Conservation (phyloP, 495 filamentous ascomycete species). For the Annulohypoxylon nitens region DNA sequence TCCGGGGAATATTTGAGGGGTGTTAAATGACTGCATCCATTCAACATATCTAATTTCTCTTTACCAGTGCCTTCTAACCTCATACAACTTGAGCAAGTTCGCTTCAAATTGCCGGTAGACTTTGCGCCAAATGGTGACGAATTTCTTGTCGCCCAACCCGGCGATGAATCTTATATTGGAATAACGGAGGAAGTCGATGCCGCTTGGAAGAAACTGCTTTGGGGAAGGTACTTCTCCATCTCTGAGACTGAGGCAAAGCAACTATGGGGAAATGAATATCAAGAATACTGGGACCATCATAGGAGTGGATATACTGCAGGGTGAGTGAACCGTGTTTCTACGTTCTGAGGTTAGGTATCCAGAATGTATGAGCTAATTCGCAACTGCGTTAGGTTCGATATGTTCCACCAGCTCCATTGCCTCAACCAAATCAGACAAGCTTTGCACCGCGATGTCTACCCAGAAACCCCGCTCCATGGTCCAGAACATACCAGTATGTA, state of each 20-base stretch:
- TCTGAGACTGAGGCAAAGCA: too few species aligned
- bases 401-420: conserved; percentile 14
- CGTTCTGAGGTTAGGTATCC: neutral
- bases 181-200: neutral
- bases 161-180: neutral
- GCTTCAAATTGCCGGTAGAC: neutral
- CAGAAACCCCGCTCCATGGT: too few species aligned
- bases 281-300: too few species aligned
- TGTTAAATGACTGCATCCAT: too few species aligned
- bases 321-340: too few species aligned
- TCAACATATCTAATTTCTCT: neutral
- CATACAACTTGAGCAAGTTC: neutral
- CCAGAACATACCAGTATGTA: too few species aligned
- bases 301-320: neutral
- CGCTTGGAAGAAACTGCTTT: too few species aligned
- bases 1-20: neutral
- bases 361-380: too few species aligned
- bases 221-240: too few species aligned
- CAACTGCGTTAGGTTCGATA: neutral
- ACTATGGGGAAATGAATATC: too few species aligned
- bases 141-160: neutral
- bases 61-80: neutral
- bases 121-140: neutral
- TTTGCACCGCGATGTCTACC: neutral
- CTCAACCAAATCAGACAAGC: conserved; percentile 15